Percentiles rank a stretch among this genome's conserved stretches.
phyloP scores from a whole-genome alignment of 2,329 filamentous ascomycete genomes.

The Zalaria obscura region DNA sequence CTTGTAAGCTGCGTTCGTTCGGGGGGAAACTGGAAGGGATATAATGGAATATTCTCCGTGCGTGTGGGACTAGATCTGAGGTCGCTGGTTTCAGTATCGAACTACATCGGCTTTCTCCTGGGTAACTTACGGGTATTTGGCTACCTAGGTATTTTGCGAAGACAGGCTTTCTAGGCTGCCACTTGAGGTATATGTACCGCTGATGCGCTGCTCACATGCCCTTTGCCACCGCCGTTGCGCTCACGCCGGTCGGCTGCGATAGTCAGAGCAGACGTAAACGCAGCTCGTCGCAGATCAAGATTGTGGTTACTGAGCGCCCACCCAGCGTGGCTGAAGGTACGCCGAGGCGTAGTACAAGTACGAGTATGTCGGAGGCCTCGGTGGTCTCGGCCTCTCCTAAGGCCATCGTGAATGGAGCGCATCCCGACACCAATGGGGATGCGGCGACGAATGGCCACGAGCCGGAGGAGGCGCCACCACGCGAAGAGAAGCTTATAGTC shows the following conservation, averaged over 20 bases:
- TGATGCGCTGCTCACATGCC: not conserved
- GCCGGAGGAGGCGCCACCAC: not conserved
- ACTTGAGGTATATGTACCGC: too few relatives aligned
- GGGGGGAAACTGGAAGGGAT: too few relatives aligned
- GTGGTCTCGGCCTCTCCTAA: not conserved
- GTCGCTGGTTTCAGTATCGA: too few relatives aligned
- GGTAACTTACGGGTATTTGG: too few relatives aligned
- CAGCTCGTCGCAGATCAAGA: not conserved
- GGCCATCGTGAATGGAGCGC: not conserved
- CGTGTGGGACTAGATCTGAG: too few relatives aligned
- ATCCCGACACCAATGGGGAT: not conserved
- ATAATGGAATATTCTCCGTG: too few relatives aligned
- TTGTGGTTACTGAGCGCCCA: not conserved
- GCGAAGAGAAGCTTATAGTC: constrained; percentile 34
- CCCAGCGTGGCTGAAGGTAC: not conserved
- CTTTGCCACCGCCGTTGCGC: not conserved
- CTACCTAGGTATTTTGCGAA: too few relatives aligned
- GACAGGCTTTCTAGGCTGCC: too few relatives aligned
- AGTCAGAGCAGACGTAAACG: not conserved
- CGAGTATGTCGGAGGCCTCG: too few relatives aligned
- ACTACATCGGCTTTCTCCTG: too few relatives aligned
- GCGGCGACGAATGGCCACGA: not conserved
- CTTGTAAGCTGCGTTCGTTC: too few relatives aligned
- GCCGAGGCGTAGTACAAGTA: not conserved
- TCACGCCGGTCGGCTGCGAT: not conserved